Conservation (phyloP, 1,284 basidiomycete species). For the Ceratobasidium sp. region DNA sequence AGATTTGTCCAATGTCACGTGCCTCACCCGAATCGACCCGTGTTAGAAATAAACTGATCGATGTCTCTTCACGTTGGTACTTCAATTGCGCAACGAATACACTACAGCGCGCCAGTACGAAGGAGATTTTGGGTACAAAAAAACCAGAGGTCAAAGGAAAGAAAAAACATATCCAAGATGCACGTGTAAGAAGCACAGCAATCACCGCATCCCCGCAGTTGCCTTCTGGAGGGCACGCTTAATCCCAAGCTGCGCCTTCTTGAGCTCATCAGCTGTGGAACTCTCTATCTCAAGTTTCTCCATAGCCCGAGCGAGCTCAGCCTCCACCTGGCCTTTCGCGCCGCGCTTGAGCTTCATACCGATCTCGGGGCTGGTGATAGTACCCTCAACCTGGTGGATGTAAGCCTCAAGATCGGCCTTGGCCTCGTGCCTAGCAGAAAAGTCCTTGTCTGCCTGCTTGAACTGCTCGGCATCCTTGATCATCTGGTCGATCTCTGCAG, state of each 20-base stretch:
- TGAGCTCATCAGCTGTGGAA: slow-evolving; percentile 88
- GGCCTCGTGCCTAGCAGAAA: slow-evolving; percentile 93
- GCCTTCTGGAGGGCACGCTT: slow-evolving; percentile 97
- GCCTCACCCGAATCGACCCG: background rate
- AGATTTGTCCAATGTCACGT: background rate
- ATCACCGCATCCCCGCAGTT: slow-evolving; percentile 77
- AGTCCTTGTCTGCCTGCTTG: slow-evolving; percentile 96
- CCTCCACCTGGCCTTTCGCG: slow-evolving; percentile 89
- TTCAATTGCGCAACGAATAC: slow-evolving; percentile 39
- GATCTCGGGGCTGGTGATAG: slow-evolving; percentile 92
- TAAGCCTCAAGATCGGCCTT: slow-evolving; percentile 96
- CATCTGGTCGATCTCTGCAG: slow-evolving; percentile 96
- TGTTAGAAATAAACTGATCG: background rate
- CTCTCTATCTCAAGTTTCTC: slow-evolving; percentile 97
- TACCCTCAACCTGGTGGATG: slow-evolving; percentile 91
- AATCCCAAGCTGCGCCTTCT: slow-evolving; percentile 89
- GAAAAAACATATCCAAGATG: slow-evolving; percentile 13
- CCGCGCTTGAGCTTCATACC: slow-evolving; percentile 97
- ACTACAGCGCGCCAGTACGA: slow-evolving; percentile 33
- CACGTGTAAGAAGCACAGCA: slow-evolving; percentile 1
- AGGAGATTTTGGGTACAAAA: slow-evolving; percentile 36
- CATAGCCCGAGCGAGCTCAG: slow-evolving; percentile 92
- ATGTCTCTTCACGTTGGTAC: slow-evolving; percentile 20
- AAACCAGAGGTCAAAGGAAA: background rate
- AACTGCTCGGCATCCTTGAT: slow-evolving; percentile 97